Percentiles rank a stretch among this genome's conserved stretches.
These are phyloP conservation scores for Heritiera fomes DNA, from an alignment of 345 rosid species.

Conservation along the genomic window DNA sequence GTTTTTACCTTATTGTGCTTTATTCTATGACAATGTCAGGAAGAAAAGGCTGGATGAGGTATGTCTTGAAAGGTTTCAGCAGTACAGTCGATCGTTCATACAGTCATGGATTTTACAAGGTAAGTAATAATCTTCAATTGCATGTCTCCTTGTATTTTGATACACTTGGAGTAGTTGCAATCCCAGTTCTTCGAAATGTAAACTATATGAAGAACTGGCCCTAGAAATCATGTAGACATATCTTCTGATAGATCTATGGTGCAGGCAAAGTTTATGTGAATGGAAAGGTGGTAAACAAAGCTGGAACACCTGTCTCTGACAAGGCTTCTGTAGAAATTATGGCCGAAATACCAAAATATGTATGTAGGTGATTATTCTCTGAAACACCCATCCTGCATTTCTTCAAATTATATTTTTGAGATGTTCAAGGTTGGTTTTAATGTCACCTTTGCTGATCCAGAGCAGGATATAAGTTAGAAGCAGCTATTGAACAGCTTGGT, in stretches of 20 bases:
- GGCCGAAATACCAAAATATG: constrained; percentile 89
- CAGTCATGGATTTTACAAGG: constrained; percentile 98
- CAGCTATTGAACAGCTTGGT: constrained; percentile 81
- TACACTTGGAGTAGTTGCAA: not conserved
- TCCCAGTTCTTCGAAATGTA: constrained; percentile 6
- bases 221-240: constrained; percentile 4
- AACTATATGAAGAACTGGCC: not conserved
- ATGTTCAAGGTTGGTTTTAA: constrained; percentile 12
- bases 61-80: constrained; percentile 88
- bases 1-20: not conserved
- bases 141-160: not conserved
- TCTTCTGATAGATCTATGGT: constrained; percentile 17
- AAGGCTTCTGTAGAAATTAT: constrained; percentile 66
- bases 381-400: constrained; percentile 25
- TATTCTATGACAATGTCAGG: constrained; percentile 35
- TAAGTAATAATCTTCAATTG: constrained; percentile 29
- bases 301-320: constrained; percentile 79
- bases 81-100: constrained; percentile 73
- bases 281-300: constrained; percentile 83
- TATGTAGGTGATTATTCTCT: constrained; percentile 93
- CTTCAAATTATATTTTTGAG: constrained; percentile 6
- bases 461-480: constrained; percentile 93
- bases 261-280: constrained; percentile 88
- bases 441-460: constrained; percentile 41
- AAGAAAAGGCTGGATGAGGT: constrained; percentile 88